Conservation (phyloP, 2,329 filamentous ascomycete genomes). For the Exophiala calicioides region DNA sequence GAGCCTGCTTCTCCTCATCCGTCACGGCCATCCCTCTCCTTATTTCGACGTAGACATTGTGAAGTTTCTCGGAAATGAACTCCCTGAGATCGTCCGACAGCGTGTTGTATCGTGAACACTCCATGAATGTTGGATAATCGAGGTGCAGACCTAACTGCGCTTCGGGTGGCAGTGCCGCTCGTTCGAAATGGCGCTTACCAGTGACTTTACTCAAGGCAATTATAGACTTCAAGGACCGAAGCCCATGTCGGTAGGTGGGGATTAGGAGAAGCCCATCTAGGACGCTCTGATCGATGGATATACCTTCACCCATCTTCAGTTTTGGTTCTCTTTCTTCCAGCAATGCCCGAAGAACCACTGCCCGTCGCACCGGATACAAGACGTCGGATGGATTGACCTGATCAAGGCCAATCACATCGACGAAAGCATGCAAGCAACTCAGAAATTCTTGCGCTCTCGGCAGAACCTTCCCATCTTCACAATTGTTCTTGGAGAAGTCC, state of each 20-base stretch:
- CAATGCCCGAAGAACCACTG: neutral
- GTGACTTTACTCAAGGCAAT: slow-evolving; percentile 1
- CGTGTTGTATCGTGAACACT: neutral
- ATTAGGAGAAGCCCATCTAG: neutral
- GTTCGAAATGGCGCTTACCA: neutral
- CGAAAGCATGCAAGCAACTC: neutral
- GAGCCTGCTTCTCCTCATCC: neutral
- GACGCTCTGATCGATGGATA: neutral
- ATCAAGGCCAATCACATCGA: neutral
- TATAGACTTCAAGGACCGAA: slow-evolving; percentile 2
- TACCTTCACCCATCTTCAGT: neutral
- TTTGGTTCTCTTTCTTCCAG: neutral
- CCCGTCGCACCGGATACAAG: neutral
- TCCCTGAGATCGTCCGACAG: neutral
- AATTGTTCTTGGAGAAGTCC: neutral
- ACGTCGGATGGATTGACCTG: neutral
- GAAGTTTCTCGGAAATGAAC: neutral
- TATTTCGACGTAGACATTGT: neutral
- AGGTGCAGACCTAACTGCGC: slow-evolving; percentile 1
- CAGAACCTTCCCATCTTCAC: neutral
- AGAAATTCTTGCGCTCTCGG: neutral
- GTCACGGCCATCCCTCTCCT: neutral
- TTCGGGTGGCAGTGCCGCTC: neutral
- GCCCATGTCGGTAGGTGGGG: neutral
- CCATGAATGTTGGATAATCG: neutral